Evolutionary conservation across 192 early-diverging fungal species (phyloP).

Genomic region (Rhizoclosmatium globosum): DNA sequence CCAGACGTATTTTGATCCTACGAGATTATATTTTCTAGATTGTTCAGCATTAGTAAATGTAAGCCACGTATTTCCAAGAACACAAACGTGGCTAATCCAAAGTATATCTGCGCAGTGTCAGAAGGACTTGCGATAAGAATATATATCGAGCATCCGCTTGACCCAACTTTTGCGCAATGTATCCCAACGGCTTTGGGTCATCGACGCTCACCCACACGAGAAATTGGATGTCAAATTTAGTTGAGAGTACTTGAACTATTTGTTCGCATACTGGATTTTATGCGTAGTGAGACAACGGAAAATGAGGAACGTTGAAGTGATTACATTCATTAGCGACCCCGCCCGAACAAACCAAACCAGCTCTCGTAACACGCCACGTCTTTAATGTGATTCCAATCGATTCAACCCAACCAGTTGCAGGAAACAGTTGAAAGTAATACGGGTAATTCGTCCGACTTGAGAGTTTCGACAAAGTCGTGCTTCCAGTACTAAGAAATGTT

Average conservation of each 20-base stretch:
- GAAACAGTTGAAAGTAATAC: neutral
- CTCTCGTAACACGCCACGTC: neutral
- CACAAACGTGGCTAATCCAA: neutral
- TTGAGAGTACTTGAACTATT: no score
- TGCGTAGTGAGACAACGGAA: no score
- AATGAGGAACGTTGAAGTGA: no score
- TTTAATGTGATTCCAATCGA: neutral
- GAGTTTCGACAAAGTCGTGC: neutral
- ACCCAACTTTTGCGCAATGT: neutral
- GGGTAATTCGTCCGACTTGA: neutral
- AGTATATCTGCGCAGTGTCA: neutral
- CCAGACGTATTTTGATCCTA: conserved; percentile 1
- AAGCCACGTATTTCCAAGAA: neutral
- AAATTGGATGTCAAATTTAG: no score
- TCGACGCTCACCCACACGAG: neutral
- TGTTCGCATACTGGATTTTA: no score
- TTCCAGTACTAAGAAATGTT: no score
- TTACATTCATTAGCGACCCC: no score
- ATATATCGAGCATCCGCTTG: neutral
- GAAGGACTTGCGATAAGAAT: neutral
- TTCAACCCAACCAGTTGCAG: neutral
- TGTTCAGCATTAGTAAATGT: neutral
- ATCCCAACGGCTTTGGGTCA: neutral
- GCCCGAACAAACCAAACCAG: neutral
- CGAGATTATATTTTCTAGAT: neutral